Base-by-base conservation (phyloP, 768 basidiomycete species). In the Pulveroboletus sp. region DNA sequence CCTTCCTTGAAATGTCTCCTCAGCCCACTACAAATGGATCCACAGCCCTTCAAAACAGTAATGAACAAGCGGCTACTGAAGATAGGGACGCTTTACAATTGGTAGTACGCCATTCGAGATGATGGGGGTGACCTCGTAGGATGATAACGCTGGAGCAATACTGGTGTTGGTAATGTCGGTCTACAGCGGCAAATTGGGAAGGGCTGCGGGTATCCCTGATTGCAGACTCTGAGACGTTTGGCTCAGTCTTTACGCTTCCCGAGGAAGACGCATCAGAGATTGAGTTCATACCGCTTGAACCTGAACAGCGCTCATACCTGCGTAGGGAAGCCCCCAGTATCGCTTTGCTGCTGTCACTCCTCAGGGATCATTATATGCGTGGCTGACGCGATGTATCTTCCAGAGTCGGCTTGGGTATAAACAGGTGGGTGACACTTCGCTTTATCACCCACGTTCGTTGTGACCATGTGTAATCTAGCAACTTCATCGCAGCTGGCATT, bases 231-330 rank as follows among this genome's bases (percentile, higher is more conserved):
- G 53, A 52, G 56, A 39, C 26, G 12, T 35, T 36, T 35, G 36
- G 33, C 30, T 14, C 57, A 40, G 24, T 36, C 42, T 39, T 39
- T 30, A 42, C 39, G n/a, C 27, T 40, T 40, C 61, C 47, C 11
- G 52, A 56, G 55, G 48, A 60, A 14, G 68, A 66, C 47, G 65
- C 70, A 69, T 69, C 71, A 69, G 72, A 81, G 89, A 71, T 91
- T 93, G 91, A 94, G 92, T 93, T 88, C 52, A 93, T 81, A 93
- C 91, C 90, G 92, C 84, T 81, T 71, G 88, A 93, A 93, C 91
- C 89, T 93, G 92, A 89, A 79, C 86, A 91, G 89, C 78, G 87
- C 82, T 90, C 79, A 92, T 78, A 90, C 88, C 89, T 91, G 91
- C 92, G 91, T 89, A 92, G 90, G 89, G 89, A 93, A 89, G 86